A percentile compares a stretch with the other conserved stretches of the same genome.
Evolutionary conservation across 441 rosid species (phyloP).

Genomic region (Breynia disticha): DNA sequence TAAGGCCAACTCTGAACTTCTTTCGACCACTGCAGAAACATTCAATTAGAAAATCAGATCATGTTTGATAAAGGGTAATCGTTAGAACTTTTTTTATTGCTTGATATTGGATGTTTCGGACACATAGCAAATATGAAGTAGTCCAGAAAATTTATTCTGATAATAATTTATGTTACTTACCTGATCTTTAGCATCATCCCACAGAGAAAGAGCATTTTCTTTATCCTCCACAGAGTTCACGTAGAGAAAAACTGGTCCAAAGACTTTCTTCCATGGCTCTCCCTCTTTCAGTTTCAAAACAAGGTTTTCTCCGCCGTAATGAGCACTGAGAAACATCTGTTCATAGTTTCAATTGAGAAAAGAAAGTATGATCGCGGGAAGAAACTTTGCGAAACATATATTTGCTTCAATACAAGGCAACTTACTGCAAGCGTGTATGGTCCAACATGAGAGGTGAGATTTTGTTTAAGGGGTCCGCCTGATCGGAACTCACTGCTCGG

Average conservation of each 20-base stretch:
- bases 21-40: constrained; percentile 4
- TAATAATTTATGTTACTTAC: constrained; percentile 7
- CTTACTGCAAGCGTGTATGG: constrained; percentile 69
- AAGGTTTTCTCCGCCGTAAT: constrained; percentile 66
- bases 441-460: constrained; percentile 82
- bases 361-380: background rate
- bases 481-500: constrained; percentile 81
- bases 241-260: constrained; percentile 68
- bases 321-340: constrained; percentile 71
- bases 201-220: constrained; percentile 33
- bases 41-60: no score
- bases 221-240: constrained; percentile 34
- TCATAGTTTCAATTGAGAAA: background rate
- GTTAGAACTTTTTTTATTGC: no score
- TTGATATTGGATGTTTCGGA: no score
- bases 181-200: constrained; percentile 80
- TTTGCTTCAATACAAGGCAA: background rate
- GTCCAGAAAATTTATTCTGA: no score
- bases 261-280: constrained; percentile 87
- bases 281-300: constrained; percentile 42
- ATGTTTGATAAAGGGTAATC: background rate
- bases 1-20: constrained; percentile 78
- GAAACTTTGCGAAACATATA: no score
- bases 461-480: constrained; percentile 76
- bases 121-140: no score